phyloP scores from a whole-genome alignment of 768 basidiomycete species.

The Cystobasidium ongulense region DNA sequence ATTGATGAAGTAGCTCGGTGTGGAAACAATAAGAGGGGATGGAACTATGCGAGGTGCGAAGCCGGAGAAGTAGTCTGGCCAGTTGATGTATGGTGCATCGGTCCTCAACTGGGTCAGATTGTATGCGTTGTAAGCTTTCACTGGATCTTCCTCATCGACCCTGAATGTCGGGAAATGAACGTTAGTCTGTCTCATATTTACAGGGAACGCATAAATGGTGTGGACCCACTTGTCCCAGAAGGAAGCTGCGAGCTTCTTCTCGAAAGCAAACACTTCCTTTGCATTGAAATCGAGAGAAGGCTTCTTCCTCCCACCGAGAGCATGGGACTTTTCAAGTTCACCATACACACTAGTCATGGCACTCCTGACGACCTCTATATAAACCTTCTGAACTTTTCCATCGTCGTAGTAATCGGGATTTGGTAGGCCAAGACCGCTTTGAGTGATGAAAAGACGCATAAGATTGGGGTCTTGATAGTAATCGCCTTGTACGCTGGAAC shows the following conservation, averaged over 20 bases:
- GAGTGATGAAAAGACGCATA: slow-evolving; percentile 7
- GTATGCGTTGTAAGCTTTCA: slow-evolving; percentile 79
- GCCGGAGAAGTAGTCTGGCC: slow-evolving; percentile 74
- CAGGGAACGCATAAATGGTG: not conserved
- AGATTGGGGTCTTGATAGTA: slow-evolving; percentile 63
- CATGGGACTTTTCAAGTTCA: slow-evolving; percentile 44
- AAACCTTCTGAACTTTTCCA: slow-evolving; percentile 58
- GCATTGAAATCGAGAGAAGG: slow-evolving; percentile 49
- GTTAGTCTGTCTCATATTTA: not conserved
- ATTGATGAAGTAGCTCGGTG: slow-evolving; percentile 64
- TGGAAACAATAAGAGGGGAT: slow-evolving; percentile 66
- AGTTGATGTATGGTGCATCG: slow-evolving; percentile 62
- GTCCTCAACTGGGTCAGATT: slow-evolving; percentile 60
- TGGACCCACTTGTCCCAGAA: slow-evolving; percentile 65
- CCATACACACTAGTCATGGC: slow-evolving; percentile 58
- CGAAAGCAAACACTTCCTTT: slow-evolving; percentile 66
- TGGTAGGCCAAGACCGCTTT: slow-evolving; percentile 30
- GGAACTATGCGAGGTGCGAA: slow-evolving; percentile 73
- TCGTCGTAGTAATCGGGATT: slow-evolving; percentile 74
- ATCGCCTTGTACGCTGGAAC: slow-evolving; percentile 81
- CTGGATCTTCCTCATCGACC: slow-evolving; percentile 63
- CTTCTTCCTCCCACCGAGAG: slow-evolving; percentile 48
- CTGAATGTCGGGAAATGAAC: slow-evolving; percentile 51
- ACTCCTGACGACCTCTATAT: slow-evolving; percentile 60
- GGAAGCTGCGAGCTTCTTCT: slow-evolving; percentile 65